Evolutionary conservation across 306 rosid genomes (phyloP).

Genomic region (Lupinus albus): DNA sequence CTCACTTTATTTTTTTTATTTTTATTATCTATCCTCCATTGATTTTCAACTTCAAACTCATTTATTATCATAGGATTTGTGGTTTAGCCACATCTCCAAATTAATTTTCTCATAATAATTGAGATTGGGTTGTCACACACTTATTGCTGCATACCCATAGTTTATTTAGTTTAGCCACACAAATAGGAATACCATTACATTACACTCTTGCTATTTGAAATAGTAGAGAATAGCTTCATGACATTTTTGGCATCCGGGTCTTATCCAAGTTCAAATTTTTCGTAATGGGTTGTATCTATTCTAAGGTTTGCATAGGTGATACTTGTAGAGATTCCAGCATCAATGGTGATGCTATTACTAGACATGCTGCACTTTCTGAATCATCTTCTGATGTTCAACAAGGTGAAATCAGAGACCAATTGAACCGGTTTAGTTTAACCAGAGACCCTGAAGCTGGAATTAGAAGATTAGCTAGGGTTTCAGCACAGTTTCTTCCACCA

Average conservation of each 20-base stretch:
- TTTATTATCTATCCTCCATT: no score
- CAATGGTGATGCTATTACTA: conserved; percentile 50
- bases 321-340: conserved; percentile 51
- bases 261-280: conserved; percentile 22
- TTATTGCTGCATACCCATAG: neutral
- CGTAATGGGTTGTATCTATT: conserved; percentile 88
- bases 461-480: conserved; percentile 85
- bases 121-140: neutral
- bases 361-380: conserved; percentile 49
- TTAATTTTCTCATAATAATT: neutral
- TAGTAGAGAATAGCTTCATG: conserved; percentile 26
- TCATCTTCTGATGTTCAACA: conserved; percentile 38
- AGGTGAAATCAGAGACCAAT: conserved; percentile 51
- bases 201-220: neutral
- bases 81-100: conserved; percentile 24
- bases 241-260: conserved; percentile 46
- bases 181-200: neutral
- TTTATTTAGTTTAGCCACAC: neutral
- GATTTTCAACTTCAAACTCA: conserved; percentile 5
- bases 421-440: conserved; percentile 51
- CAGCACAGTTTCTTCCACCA: conserved; percentile 87
- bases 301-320: conserved; percentile 80
- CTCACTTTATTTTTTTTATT: neutral
- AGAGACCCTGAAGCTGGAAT: conserved; percentile 80
- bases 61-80: conserved; percentile 31